Conservation (phyloP, 768 basidiomycete species). For the Termitomyces sp. region DNA sequence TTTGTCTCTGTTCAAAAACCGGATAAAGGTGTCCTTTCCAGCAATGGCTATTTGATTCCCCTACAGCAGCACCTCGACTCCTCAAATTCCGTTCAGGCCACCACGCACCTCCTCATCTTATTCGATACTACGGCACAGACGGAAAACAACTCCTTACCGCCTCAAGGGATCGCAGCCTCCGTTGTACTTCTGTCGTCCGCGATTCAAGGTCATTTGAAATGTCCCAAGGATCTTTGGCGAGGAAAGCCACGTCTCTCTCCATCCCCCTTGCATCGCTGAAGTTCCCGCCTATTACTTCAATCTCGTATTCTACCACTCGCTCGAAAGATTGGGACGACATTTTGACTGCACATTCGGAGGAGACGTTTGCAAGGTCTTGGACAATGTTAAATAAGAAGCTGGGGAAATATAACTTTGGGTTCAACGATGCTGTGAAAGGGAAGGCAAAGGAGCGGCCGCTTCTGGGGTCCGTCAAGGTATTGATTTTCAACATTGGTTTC, state of each 20-base stretch:
- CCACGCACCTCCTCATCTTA: slow-evolving; percentile 82
- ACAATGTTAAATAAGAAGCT: slow-evolving; percentile 74
- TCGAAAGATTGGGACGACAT: slow-evolving; percentile 98
- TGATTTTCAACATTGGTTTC: not conserved
- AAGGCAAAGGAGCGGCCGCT: slow-evolving; percentile 38
- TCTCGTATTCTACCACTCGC: slow-evolving; percentile 75
- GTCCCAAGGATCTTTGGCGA: slow-evolving; percentile 85
- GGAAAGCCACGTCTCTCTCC: slow-evolving; percentile 73
- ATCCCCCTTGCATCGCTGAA: slow-evolving; percentile 81
- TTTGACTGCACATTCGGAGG: slow-evolving; percentile 83
- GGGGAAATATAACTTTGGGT: slow-evolving; percentile 68
- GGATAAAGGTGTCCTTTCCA: slow-evolving; percentile 22
- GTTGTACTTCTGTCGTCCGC: slow-evolving; percentile 89
- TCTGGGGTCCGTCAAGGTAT: slow-evolving; percentile 69
- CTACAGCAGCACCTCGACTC: slow-evolving; percentile 76
- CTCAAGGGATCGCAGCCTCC: slow-evolving; percentile 81
- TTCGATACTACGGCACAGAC: slow-evolving; percentile 95
- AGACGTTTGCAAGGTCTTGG: slow-evolving; percentile 84
- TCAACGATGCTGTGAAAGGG: slow-evolving; percentile 42
- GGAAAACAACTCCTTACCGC: slow-evolving; percentile 92
- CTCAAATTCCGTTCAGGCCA: slow-evolving; percentile 94
- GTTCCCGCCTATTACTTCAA: slow-evolving; percentile 70
- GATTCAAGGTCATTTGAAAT: slow-evolving; percentile 94
- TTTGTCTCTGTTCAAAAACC: not conserved
- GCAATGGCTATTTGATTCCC: slow-evolving; percentile 99